Percentiles rank a stretch among this genome's conserved stretches.
These are phyloP conservation scores for Styphnolobium japonicum DNA, from an alignment of 306 rosid genomes.

Conservation along the genomic window DNA sequence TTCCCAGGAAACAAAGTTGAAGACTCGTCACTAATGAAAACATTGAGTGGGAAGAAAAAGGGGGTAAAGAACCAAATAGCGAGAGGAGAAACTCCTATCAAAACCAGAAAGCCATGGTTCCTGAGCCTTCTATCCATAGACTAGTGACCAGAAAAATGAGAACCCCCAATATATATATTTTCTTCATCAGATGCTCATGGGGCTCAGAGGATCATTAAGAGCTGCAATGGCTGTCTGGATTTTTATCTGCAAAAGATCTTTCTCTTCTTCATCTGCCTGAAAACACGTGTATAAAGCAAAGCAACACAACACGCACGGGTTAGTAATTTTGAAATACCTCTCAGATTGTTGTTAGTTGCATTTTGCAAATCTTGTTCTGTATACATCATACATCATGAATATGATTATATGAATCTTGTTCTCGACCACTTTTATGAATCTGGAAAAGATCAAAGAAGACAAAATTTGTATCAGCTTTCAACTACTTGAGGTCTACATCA, in stretches of 20 bases:
- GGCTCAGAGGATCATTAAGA: slow-evolving; percentile 78
- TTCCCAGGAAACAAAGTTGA: not conserved
- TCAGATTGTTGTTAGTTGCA: not conserved
- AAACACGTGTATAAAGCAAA: not conserved
- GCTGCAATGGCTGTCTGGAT: slow-evolving; percentile 75
- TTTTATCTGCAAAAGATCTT: slow-evolving; percentile 56
- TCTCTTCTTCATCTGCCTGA: slow-evolving; percentile 90
- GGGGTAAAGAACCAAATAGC: not conserved
- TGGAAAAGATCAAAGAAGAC: not conserved
- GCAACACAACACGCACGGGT: slow-evolving; percentile 4
- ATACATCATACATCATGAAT: not conserved
- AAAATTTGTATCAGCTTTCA: not conserved
- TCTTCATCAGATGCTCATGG: slow-evolving; percentile 62
- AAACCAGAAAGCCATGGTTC: slow-evolving; percentile 12
- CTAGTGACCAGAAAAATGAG: not conserved
- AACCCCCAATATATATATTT: not conserved
- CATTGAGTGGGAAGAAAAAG: not conserved
- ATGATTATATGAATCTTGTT: not conserved
- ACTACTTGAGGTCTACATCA: not conserved
- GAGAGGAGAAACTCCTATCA: not conserved
- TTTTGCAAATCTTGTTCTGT: not conserved
- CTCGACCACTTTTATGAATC: not conserved
- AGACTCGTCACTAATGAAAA: not conserved
- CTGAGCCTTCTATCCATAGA: not conserved
- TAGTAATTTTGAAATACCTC: not conserved